phyloP scores from a whole-genome alignment of 2,329 filamentous ascomycete species.

The Aspergillus neotritici region DNA sequence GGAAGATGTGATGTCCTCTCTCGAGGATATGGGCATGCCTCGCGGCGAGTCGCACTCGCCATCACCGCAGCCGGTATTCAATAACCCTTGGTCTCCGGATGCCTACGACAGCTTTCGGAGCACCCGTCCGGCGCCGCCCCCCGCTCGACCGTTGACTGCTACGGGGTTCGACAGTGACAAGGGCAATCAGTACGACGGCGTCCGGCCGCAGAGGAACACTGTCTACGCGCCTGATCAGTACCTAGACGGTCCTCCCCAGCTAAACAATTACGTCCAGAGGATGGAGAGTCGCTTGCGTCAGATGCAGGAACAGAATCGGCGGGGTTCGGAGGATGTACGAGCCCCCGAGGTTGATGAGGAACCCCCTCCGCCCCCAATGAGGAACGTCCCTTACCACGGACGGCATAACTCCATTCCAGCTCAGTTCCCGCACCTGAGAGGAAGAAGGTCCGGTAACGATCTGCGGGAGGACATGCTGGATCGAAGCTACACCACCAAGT shows the following conservation, averaged over 20 bases:
- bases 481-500: slow-evolving; percentile 83
- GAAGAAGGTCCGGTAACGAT: slow-evolving; percentile 60
- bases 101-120: slow-evolving; percentile 59
- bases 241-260: slow-evolving; percentile 58
- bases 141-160: slow-evolving; percentile 63
- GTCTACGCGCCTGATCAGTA: slow-evolving; percentile 32
- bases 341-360: slow-evolving; percentile 45
- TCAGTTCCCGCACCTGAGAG: slow-evolving; percentile 33
- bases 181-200: slow-evolving; percentile 54
- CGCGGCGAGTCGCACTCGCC: slow-evolving; percentile 44
- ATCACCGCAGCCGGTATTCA: slow-evolving; percentile 50
- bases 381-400: slow-evolving; percentile 41
- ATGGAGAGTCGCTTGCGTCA: slow-evolving; percentile 80
- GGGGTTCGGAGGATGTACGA: slow-evolving; percentile 47
- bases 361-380: slow-evolving; percentile 59
- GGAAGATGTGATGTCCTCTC: slow-evolving; percentile 94
- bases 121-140: slow-evolving; percentile 27
- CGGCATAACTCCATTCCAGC: slow-evolving; percentile 40
- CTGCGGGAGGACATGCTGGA: slow-evolving; percentile 63
- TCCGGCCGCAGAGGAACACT: slow-evolving; percentile 47
- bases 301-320: slow-evolving; percentile 54
- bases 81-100: slow-evolving; percentile 81
- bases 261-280: slow-evolving; percentile 81
- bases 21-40: slow-evolving; percentile 74
- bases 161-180: slow-evolving; percentile 58